Evolutionary conservation across 2,329 filamentous ascomycete genomes (phyloP).

Genomic region (Corinectria fuckeliana): DNA sequence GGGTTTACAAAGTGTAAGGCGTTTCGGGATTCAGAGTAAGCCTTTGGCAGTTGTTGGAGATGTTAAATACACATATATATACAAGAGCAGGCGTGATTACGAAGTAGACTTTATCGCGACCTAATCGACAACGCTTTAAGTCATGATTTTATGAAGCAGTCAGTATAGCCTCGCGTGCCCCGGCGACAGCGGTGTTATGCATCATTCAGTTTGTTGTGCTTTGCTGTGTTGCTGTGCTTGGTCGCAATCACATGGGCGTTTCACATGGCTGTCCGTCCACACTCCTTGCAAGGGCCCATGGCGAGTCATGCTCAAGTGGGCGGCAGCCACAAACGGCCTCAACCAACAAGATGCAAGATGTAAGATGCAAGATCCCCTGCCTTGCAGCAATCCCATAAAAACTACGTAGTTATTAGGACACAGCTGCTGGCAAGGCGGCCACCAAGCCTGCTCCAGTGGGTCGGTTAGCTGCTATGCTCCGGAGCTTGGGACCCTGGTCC

Average conservation of each 20-base stretch:
- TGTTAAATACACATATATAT: neutral
- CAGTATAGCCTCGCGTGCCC: no score
- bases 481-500: neutral
- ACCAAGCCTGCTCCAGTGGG: neutral
- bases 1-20: neutral
- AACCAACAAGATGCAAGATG: neutral
- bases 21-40: neutral
- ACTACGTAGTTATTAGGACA: neutral
- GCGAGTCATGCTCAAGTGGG: neutral
- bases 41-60: neutral
- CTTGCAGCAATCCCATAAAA: neutral
- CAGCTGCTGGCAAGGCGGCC: neutral
- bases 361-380: neutral
- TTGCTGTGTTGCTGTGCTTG: neutral
- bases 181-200: neutral
- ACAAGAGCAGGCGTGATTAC: neutral
- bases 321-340: neutral
- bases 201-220: neutral
- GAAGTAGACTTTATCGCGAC: neutral
- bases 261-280: slow-evolving; percentile 1
- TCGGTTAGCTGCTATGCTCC: neutral
- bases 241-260: slow-evolving; percentile 7
- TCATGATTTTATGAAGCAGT: neutral
- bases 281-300: slow-evolving; percentile 15
- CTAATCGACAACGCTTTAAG: neutral